These are phyloP conservation scores for maize (Zea mays) DNA, from an alignment of 176 grass and related monocot species.

Conservation along the genomic window Zm-B73-REFERENCE-NAM-5.0 NC_050101.1:104285501-104286000, in stretches of 20 bases:
- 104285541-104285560: background rate
- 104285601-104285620: background rate
- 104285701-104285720: too few relatives aligned
- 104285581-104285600: background rate
- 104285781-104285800: too few relatives aligned
- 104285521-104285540: background rate
- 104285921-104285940: conserved; percentile 9
- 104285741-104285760: too few relatives aligned
- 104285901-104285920: conserved; percentile 7
- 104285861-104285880: background rate
- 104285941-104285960: background rate
- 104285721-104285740: too few relatives aligned
- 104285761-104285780: too few relatives aligned
- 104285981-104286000: conserved; percentile 7
- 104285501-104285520: background rate
- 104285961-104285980: conserved; percentile 7
- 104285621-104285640: background rate
- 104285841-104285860: background rate
- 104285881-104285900: background rate
- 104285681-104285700: background rate
- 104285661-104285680: background rate
- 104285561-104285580: background rate
- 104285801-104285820: too few relatives aligned
- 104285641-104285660: background rate
- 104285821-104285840: too few relatives aligned